Base-by-base conservation (phyloP, 1,284 basidiomycete species). In the Ustilago bromivora region DNA sequence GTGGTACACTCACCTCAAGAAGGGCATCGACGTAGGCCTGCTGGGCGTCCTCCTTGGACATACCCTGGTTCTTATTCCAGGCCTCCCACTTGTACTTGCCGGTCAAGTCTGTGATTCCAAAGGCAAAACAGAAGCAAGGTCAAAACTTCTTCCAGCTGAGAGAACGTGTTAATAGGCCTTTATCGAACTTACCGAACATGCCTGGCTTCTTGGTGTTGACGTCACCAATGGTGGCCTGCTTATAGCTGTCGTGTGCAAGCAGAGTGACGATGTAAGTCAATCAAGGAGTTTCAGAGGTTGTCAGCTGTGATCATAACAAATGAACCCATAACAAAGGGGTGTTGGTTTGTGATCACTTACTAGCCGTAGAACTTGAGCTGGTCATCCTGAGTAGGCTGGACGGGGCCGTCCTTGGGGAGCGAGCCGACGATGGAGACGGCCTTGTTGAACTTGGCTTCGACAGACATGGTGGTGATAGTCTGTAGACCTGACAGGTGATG, bases 31-130 rank as follows among this genome's bases (percentile, higher is more conserved):
- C 82, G 75, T 84, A 84, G 55, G 81, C 68, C 69, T 80, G 58
- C 76, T 84, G 80, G 58, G 82, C 82, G 1, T 68, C 79, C 54
- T 84, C 82, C 64, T 72, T 65, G 68, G 69, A 74, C 63, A 66
- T 66, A 52, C 82, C 82, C 78, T 83, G 64, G 71, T 78, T 71
- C 62, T 69, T 79, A 70, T 84, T 84, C 81, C 81, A 84, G 41
- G 82, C 82, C 51, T 84, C 82, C 82, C 82, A 84, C 78, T 84
- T 84, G 78, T 79, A 79, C 82, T 84, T 84, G 62, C 82, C 82
- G 36, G 79, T 65, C 58, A 84, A 62, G 75, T 84, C 82, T 82
- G 57, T 54, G 11, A 13, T 32, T 51, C 12, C 11, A 51, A 28
- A 13, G 12, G 9, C 32, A 7, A 35, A 41, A 3, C 28, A n/a